Evolutionary conservation across 345 rosid species (phyloP).

Genomic region (Citrus hindsii): DNA sequence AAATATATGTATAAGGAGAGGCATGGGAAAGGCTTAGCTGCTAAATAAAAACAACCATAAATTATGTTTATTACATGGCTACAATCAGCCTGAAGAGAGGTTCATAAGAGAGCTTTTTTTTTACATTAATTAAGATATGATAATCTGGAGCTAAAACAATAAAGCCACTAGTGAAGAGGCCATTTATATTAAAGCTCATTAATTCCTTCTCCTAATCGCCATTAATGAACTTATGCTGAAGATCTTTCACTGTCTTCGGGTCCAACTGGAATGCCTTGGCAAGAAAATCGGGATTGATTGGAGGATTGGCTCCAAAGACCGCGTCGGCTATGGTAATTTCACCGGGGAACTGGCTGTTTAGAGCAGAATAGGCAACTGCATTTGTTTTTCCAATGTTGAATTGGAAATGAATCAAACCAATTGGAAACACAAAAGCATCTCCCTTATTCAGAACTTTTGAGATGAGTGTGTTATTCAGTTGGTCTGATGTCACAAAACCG

Average conservation of each 20-base stretch:
- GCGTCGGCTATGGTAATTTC: background rate
- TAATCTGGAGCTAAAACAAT: background rate
- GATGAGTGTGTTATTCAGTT: slow-evolving; percentile 22
- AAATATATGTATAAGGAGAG: background rate
- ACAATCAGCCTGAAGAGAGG: background rate
- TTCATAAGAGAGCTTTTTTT: too few species aligned
- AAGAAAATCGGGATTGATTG: background rate
- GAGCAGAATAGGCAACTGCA: background rate
- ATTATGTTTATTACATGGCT: too few species aligned
- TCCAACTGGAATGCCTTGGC: background rate
- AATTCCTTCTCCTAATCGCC: background rate
- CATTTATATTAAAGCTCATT: background rate
- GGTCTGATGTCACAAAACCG: slow-evolving; percentile 41
- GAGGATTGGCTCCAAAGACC: background rate
- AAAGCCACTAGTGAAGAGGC: background rate
- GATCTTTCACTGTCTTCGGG: background rate
- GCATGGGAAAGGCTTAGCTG: background rate
- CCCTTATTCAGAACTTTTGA: slow-evolving; percentile 25
- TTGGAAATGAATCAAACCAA: slow-evolving; percentile 26
- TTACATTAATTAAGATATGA: background rate
- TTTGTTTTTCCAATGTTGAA: slow-evolving; percentile 18
- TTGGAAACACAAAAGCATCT: slow-evolving; percentile 36
- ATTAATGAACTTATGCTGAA: background rate
- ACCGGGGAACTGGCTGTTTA: background rate
- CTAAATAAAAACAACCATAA: background rate